These are phyloP conservation scores for Hemerocallis citrina DNA, from an alignment of 106 monocot species.

Conservation along the genomic window DNA sequence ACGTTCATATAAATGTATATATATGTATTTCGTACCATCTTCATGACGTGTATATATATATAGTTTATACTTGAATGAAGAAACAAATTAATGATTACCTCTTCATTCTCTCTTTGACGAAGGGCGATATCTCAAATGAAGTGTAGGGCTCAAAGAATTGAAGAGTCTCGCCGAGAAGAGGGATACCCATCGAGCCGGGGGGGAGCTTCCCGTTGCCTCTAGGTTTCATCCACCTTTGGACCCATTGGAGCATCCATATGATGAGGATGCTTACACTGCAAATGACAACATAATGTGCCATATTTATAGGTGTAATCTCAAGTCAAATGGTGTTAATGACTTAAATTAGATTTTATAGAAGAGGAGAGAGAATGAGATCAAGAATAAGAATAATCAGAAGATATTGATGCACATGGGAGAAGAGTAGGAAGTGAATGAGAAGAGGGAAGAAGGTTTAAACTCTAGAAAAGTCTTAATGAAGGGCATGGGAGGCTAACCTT, in stretches of 20 bases:
- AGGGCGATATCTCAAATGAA: conserved; percentile 33
- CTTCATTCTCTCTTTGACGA: conserved; percentile 34
- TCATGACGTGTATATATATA: too few species aligned
- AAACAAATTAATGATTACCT: conserved; percentile 11
- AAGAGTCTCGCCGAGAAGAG: conserved; percentile 42
- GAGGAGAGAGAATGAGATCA: not conserved
- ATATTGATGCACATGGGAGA: conserved; percentile 11
- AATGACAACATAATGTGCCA: conserved; percentile 6
- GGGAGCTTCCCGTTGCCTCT: conserved; percentile 42
- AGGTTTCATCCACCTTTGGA: conserved; percentile 29
- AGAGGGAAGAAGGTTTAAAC: not conserved
- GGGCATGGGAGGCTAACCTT: not conserved
- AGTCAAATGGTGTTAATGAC: conserved; percentile 6
- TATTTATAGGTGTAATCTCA: conserved; percentile 13
- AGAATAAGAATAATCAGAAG: not conserved
- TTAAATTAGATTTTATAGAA: not conserved
- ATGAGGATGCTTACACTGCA: conserved; percentile 6
- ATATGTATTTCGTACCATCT: too few species aligned
- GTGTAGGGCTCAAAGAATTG: conserved; percentile 38
- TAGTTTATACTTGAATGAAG: not conserved
- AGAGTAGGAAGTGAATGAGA: not conserved
- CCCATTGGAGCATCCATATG: not conserved
- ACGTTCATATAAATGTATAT: not conserved
- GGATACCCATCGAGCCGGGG: conserved; percentile 48
- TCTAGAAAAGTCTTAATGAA: too few species aligned